Percentiles rank a stretch among this genome's conserved stretches.
Conservation (phyloP, 1,139 yeast genomes). For the Suhomyces yuchorum region DNA sequence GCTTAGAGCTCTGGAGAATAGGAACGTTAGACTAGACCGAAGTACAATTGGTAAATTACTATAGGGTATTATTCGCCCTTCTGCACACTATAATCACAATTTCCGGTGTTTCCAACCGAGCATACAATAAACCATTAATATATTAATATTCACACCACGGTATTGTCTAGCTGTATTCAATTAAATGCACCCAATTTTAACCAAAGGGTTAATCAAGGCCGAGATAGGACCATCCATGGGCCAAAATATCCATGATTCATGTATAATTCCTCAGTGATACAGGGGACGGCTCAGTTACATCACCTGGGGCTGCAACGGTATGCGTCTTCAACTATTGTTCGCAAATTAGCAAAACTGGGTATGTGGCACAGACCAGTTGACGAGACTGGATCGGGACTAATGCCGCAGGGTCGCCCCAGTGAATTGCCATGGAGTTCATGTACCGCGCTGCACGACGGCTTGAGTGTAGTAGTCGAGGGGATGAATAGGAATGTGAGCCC, state of each 20-base stretch:
- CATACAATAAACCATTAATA: not conserved
- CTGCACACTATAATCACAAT: no score
- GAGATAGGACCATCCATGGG: not conserved
- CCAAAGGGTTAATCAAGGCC: not conserved
- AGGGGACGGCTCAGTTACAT: not conserved
- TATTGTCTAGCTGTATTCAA: not conserved
- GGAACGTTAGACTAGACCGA: constrained; percentile 35
- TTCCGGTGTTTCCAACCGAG: not conserved
- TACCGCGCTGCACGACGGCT: not conserved
- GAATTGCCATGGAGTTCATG: not conserved
- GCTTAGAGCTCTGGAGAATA: constrained; percentile 85
- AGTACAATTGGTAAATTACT: not conserved
- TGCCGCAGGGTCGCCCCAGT: constrained; percentile 3
- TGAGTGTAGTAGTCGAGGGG: not conserved
- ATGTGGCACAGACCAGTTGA: not conserved
- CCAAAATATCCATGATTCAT: not conserved
- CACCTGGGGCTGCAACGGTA: not conserved
- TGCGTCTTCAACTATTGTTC: not conserved
- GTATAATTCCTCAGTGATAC: not conserved
- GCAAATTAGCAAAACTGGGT: not conserved
- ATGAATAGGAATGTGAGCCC: not conserved
- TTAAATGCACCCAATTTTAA: not conserved
- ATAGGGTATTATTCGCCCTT: no score
- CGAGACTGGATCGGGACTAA: not conserved
- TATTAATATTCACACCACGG: not conserved